These are phyloP conservation scores for Wickerhamomyces bisporus DNA, from an alignment of 805 yeast species.

Conservation along the genomic window DNA sequence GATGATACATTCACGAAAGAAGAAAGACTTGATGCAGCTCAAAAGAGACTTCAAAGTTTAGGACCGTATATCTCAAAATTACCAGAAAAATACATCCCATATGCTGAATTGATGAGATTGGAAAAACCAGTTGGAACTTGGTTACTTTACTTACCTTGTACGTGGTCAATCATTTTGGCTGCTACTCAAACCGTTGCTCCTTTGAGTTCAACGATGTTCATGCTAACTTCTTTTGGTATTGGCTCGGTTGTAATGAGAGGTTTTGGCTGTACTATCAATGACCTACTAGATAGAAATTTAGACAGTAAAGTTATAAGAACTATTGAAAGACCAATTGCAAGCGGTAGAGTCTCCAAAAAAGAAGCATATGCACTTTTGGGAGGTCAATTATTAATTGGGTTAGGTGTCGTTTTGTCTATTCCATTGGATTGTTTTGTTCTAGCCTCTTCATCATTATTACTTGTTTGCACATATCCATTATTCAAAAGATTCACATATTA, in stretches of 20 bases:
- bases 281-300: slow-evolving; percentile 74
- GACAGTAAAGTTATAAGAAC: slow-evolving; percentile 88
- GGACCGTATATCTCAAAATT: slow-evolving; percentile 52
- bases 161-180: slow-evolving; percentile 93
- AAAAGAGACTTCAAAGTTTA: slow-evolving; percentile 34
- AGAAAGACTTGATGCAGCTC: slow-evolving; percentile 29
- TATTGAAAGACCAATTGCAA: slow-evolving; percentile 86
- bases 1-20: slow-evolving; percentile 13
- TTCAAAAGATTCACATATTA: slow-evolving; percentile 94
- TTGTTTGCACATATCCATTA: slow-evolving; percentile 84
- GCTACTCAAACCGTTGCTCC: slow-evolving; percentile 72
- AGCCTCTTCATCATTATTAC: slow-evolving; percentile 74
- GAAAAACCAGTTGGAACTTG: slow-evolving; percentile 97
- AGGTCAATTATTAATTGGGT: slow-evolving; percentile 70
- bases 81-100: slow-evolving; percentile 77
- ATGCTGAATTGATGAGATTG: slow-evolving; percentile 84
- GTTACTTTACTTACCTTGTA: slow-evolving; percentile 75
- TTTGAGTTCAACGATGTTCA: slow-evolving; percentile 51
- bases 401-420: slow-evolving; percentile 61
- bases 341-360: slow-evolving; percentile 67
- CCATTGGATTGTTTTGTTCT: slow-evolving; percentile 79
- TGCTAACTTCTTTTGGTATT: slow-evolving; percentile 64
- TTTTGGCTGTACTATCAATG: slow-evolving; percentile 96
- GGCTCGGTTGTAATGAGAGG: slow-evolving; percentile 95
- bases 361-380: slow-evolving; percentile 70